Conservation (phyloP, 176 grass and related monocot species). For the Phyllostachys edulis region DNA sequence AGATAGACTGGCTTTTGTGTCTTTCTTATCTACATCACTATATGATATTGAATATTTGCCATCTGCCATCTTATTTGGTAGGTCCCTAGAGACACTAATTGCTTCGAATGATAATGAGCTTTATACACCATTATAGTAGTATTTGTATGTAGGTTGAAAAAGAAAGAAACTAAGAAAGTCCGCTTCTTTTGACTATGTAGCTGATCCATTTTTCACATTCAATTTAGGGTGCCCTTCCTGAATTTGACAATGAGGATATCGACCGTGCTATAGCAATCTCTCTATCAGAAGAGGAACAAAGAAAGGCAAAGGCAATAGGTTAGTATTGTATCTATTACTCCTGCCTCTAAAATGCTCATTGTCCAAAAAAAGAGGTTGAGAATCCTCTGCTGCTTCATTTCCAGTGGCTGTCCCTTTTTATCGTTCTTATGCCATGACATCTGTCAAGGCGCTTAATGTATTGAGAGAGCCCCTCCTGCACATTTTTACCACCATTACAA, state of each 20-base stretch:
- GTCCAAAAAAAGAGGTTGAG: not conserved
- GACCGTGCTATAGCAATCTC: slow-evolving; percentile 93
- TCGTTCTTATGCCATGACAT: not conserved
- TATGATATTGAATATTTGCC: slow-evolving; percentile 10
- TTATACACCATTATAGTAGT: not conserved
- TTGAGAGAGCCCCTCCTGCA: not conserved
- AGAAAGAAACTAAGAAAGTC: not conserved
- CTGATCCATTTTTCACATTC: slow-evolving; percentile 37
- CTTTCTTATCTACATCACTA: not conserved
- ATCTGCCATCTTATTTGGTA: not conserved
- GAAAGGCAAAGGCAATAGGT: slow-evolving; percentile 63
- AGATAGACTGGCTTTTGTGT: not conserved
- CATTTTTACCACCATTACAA: not conserved
- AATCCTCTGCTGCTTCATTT: not conserved
- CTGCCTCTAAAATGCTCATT: not conserved
- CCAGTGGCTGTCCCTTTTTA: not conserved
- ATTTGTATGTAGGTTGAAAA: not conserved
- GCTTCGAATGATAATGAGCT: slow-evolving; percentile 3
- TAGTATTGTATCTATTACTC: slow-evolving; percentile 37
- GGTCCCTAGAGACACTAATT: not conserved
- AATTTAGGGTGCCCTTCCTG: slow-evolving; percentile 54
- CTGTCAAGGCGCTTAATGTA: not conserved
- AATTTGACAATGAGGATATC: slow-evolving; percentile 87
- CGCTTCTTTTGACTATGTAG: not conserved
- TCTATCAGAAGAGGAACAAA: slow-evolving; percentile 78